A percentile compares a stretch with the other conserved stretches of the same genome.
These are phyloP conservation scores for Rhizopogon vesiculosus DNA, from an alignment of 768 basidiomycete species.

Conservation along the genomic window DNA sequence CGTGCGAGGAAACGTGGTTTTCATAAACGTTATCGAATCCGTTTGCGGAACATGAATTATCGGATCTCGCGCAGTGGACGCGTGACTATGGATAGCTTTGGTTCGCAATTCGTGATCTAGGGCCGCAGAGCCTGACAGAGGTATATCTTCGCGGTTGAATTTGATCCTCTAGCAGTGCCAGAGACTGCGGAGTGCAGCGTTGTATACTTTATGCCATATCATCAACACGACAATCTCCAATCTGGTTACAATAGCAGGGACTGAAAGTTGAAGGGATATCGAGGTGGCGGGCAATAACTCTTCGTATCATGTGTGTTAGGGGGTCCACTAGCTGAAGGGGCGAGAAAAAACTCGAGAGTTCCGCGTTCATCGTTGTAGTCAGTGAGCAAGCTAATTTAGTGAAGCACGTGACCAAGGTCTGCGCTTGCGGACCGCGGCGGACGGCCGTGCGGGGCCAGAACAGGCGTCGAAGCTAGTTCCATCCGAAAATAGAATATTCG, in stretches of 20 bases:
- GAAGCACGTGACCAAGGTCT: conserved; percentile 2
- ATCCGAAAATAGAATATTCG: conserved; percentile 1
- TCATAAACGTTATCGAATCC: too few species aligned
- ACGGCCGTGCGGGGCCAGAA: conserved; percentile 10
- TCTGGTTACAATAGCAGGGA: neutral
- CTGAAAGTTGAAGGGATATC: neutral
- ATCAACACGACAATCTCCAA: neutral
- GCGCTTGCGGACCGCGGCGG: conserved; percentile 7
- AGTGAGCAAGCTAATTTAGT: conserved; percentile 8
- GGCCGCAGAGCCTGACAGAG: too few species aligned
- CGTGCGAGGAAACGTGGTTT: too few species aligned
- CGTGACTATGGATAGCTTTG: too few species aligned
- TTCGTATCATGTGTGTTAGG: neutral
- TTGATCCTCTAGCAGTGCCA: too few species aligned
- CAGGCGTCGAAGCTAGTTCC: neutral
- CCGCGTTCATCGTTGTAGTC: conserved; percentile 19
- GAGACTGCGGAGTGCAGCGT: too few species aligned
- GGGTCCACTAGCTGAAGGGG: neutral
- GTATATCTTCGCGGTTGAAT: too few species aligned
- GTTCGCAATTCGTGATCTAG: too few species aligned
- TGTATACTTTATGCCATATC: neutral
- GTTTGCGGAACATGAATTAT: too few species aligned
- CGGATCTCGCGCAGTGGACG: too few species aligned
- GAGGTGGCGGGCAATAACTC: neutral
- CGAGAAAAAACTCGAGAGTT: neutral